These are phyloP conservation scores for Neopestalotiopsis rosae DNA, from an alignment of 2,329 filamentous ascomycete species.

Conservation along the genomic window DNA sequence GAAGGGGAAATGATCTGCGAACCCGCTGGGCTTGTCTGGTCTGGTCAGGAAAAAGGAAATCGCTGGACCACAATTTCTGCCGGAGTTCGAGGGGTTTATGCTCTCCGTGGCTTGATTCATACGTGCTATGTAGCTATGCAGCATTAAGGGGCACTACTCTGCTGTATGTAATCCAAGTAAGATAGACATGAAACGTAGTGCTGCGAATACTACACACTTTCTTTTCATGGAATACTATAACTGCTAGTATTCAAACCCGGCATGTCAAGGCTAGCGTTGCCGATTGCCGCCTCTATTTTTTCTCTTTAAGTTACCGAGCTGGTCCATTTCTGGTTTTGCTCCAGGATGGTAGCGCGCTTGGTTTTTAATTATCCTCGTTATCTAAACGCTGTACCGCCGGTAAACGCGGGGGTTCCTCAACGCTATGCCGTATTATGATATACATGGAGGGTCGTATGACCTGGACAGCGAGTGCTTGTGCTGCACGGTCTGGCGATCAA, in stretches of 20 bases:
- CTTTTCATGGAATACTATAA: neutral
- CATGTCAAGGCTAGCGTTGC: constrained; percentile 5
- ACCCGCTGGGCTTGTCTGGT: neutral
- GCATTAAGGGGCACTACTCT: neutral
- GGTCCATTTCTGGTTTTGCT: neutral
- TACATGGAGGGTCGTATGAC: neutral
- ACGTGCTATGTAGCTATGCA: neutral
- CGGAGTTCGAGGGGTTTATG: neutral
- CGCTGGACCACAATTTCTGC: neutral
- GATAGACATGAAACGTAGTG: neutral
- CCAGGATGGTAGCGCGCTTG: neutral
- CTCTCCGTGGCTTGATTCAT: neutral
- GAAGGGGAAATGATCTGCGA: constrained; percentile 13
- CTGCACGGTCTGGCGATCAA: neutral
- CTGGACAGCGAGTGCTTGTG: neutral
- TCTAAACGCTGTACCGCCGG: neutral
- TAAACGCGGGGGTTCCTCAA: neutral
- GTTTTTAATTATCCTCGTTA: neutral
- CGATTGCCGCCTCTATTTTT: constrained; percentile 15
- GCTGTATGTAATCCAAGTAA: neutral
- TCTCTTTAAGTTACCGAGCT: neutral
- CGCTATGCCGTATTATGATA: neutral
- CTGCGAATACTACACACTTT: neutral
- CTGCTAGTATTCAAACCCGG: no score
- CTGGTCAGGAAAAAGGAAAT: constrained; percentile 1